Evolutionary conservation across 345 rosid genomes (phyloP).

Genomic region (Eucalyptus pumila): DNA sequence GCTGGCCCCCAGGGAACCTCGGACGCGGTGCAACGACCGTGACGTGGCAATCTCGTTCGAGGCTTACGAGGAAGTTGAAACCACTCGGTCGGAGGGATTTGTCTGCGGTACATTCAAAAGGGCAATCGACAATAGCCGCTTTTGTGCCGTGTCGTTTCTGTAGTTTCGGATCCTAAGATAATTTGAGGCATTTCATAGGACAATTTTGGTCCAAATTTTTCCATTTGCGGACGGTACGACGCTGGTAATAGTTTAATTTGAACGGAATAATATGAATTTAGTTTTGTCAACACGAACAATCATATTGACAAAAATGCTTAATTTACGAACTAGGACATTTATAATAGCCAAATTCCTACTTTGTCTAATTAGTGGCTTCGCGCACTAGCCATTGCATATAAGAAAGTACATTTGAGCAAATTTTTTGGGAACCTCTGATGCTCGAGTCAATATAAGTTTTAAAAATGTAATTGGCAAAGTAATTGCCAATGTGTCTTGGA

Average conservation of each 20-base stretch:
- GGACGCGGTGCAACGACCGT: background rate
- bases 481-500: background rate
- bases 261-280: too few relatives aligned
- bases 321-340: rapidly evolving
- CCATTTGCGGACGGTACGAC: too few relatives aligned
- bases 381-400: rapidly evolving
- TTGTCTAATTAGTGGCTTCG: background rate
- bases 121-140: background rate
- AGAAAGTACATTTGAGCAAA: too few relatives aligned
- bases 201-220: too few relatives aligned
- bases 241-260: too few relatives aligned
- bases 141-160: background rate
- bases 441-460: too few relatives aligned
- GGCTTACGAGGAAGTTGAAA: background rate
- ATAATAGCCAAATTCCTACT: background rate
- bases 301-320: rapidly evolving
- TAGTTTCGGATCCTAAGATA: background rate
- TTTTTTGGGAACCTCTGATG: background rate
- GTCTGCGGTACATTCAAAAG: background rate
- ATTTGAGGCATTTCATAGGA: background rate
- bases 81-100: background rate
- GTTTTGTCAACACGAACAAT: too few relatives aligned
- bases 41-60: background rate
- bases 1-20: background rate
- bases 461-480: background rate